Base-by-base conservation (phyloP, 345 rosid genomes). In the Leavenworthia alabamica region DNA sequence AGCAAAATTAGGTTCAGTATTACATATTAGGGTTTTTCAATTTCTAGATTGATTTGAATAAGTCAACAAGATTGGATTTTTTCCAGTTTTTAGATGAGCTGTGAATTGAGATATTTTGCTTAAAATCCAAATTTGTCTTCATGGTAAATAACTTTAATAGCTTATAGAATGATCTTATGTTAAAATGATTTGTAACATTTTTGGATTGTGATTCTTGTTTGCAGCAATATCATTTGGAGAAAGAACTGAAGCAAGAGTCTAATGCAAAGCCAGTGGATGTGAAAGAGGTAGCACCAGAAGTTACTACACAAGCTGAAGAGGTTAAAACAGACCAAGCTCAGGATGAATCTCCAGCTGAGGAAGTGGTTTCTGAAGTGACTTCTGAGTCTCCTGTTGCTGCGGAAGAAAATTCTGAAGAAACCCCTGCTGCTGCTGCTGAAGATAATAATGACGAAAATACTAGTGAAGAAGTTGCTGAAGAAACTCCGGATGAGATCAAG, bases 401-500 rank as follows among this genome's bases (percentile, higher is more conserved):
- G 29, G 76, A n/a, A n/a, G n/a, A n/a, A n/a, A n/a, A 62, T n/a
- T 65, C 72, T 29, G 55, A 55, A 41, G 79, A 79, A 41, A 54
- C 70, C 26, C 56, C 73, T 37, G 36, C 77, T 12, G 71, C 77
- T 46, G n/a, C n/a, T n/a, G 41, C 66, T 56, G 90, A 79, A 68
- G 87, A 73, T 39, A 75, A 55, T 35, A 67, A 56, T 54, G 83
- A 75, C 49, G 77, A 74, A 55, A 68, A 65, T 17, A 24, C 82
- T 0, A 77, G 26, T 36, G 79, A 70, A 40, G 86, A 79, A 74
- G 84, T 73, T 52, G 56, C 80, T 13, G 86, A 82, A 56, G 96
- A 86, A 73, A 58, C 80, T 49, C 82, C 84, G 10, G 95, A 85
- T 23, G 95, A 85, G 72, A 80, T 89, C 62, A 86, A 85, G 94